A percentile compares a stretch with the other conserved stretches of the same genome.
These are phyloP conservation scores for Tylopilus felleus DNA, from an alignment of 768 basidiomycete species.

Conservation along the genomic window DNA sequence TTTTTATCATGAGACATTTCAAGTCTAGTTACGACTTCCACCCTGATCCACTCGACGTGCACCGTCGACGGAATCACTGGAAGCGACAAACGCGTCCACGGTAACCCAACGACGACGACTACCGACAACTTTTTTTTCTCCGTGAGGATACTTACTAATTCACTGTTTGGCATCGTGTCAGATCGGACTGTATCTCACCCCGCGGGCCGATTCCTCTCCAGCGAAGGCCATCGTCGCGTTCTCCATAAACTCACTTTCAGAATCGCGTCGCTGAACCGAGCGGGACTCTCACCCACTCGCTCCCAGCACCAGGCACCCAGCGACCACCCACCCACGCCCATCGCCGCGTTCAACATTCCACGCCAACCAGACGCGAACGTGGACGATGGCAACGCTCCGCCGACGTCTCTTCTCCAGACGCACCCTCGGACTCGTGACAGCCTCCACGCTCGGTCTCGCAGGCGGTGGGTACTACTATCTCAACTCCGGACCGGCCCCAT, in stretches of 20 bases:
- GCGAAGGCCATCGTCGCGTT: neutral
- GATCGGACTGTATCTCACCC: neutral
- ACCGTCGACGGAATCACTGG: no score
- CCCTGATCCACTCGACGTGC: no score
- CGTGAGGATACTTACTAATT: no score
- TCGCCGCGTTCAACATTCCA: no score
- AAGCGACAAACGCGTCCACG: no score
- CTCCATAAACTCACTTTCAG: neutral
- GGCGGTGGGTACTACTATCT: slow-evolving; percentile 69
- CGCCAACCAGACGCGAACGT: no score
- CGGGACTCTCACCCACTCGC: neutral
- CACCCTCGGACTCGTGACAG: slow-evolving; percentile 50
- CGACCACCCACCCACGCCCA: no score
- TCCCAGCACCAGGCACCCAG: no score
- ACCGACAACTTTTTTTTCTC: no score
- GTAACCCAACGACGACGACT: no score
- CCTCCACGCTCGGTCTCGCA: slow-evolving; percentile 49
- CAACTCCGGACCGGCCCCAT: slow-evolving; percentile 63
- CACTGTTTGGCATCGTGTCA: neutral
- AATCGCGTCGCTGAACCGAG: neutral
- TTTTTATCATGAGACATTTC: no score
- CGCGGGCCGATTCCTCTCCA: neutral
- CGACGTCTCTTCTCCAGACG: slow-evolving; percentile 49
- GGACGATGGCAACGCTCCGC: slow-evolving; percentile 8
- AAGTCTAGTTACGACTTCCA: no score